These are phyloP conservation scores for Arabidopsis suecica DNA, from an alignment of 345 rosid genomes.

Conservation along the genomic window DNA sequence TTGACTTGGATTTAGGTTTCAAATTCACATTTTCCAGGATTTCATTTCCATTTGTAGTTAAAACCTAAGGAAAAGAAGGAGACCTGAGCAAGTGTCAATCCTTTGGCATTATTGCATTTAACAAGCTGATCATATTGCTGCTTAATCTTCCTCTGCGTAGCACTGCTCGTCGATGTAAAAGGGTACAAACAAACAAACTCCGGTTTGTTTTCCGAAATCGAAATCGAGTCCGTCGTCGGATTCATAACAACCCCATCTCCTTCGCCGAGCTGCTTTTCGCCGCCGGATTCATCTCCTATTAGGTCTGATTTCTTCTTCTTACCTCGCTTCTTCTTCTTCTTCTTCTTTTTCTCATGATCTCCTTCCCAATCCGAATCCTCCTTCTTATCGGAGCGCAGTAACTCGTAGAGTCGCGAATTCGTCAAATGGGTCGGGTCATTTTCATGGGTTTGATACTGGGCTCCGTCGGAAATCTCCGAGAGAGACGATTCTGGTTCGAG, in stretches of 20 bases:
- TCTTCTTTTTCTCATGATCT: slow-evolving; percentile 51
- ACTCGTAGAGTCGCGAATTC: slow-evolving; percentile 62
- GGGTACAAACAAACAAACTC: slow-evolving; percentile 80
- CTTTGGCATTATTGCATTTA: slow-evolving; percentile 65
- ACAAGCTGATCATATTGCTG: slow-evolving; percentile 84
- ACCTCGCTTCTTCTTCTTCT: slow-evolving; percentile 67
- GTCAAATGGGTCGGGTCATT: slow-evolving; percentile 49
- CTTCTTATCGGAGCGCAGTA: slow-evolving; percentile 53
- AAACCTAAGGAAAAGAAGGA: neutral
- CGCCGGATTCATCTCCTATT: slow-evolving; percentile 43
- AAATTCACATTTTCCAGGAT: neutral
- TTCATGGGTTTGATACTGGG: slow-evolving; percentile 38
- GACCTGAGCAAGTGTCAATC: slow-evolving; percentile 87
- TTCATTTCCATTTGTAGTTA: neutral
- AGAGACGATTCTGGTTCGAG: slow-evolving; percentile 33
- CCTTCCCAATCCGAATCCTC: slow-evolving; percentile 42
- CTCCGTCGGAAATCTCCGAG: slow-evolving; percentile 40
- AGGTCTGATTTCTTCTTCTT: slow-evolving; percentile 56
- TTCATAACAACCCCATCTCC: slow-evolving; percentile 43
- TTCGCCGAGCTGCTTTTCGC: slow-evolving; percentile 36
- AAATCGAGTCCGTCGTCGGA: slow-evolving; percentile 52
- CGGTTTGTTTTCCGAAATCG: slow-evolving; percentile 52
- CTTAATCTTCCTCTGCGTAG: slow-evolving; percentile 95
- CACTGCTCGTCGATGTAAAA: slow-evolving; percentile 79
- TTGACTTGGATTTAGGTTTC: neutral